These are phyloP conservation scores for Tremella mesenterica DNA, from an alignment of 768 basidiomycete species.

Conservation along the genomic window DNA sequence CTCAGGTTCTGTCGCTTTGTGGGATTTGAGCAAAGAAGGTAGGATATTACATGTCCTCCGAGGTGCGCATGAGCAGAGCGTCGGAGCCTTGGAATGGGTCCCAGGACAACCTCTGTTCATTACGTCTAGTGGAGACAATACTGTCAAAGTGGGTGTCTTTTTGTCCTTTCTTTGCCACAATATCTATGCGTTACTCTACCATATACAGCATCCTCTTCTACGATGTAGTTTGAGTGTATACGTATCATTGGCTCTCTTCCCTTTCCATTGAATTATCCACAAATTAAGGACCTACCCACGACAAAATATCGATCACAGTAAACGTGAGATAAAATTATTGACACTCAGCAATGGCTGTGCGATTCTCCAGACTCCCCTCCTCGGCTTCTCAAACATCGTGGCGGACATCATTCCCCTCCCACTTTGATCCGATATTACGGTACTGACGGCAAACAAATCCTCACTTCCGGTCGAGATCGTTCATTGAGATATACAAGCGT, in stretches of 20 bases:
- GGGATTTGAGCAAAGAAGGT: slow-evolving; percentile 80
- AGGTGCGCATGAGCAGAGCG: slow-evolving; percentile 78
- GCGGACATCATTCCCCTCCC: slow-evolving; percentile 84
- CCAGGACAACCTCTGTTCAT: slow-evolving; percentile 84
- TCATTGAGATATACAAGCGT: slow-evolving; percentile 82
- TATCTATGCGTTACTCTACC: not conserved
- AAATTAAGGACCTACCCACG: too few relatives aligned
- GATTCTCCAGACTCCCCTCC: slow-evolving; percentile 82
- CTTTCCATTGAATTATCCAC: too few relatives aligned
- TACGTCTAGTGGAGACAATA: slow-evolving; percentile 87
- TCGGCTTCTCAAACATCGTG: slow-evolving; percentile 78
- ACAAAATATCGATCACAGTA: too few relatives aligned
- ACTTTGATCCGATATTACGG: slow-evolving; percentile 91
- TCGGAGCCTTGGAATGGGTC: slow-evolving; percentile 81
- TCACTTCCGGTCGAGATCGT: slow-evolving; percentile 75
- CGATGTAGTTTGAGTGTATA: too few relatives aligned
- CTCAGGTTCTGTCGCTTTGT: slow-evolving; percentile 78
- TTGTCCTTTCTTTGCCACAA: not conserved
- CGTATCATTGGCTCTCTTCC: too few relatives aligned
- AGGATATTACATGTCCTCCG: slow-evolving; percentile 73
- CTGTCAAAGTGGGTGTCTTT: slow-evolving; percentile 63
- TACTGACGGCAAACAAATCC: slow-evolving; percentile 87
- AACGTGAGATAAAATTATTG: not conserved
- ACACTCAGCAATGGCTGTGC: slow-evolving; percentile 85
- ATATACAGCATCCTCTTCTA: too few relatives aligned